Evolutionary conservation across 176 grass and related monocot species (phyloP), one percentile per base, ranked within the genome.

Genomic region (Phoenix dactylifera): DNA sequence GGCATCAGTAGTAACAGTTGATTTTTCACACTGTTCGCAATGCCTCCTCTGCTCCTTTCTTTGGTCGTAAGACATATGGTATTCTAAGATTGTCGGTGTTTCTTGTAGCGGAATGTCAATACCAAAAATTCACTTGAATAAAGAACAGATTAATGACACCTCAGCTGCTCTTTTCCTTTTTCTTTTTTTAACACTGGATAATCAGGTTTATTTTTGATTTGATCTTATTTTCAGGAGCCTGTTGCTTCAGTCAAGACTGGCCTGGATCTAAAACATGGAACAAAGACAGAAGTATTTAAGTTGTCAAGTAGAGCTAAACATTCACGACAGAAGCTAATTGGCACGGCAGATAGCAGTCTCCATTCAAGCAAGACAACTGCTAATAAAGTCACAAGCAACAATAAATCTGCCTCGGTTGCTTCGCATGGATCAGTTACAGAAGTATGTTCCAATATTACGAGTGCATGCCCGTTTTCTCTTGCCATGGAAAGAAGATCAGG

Each of bases 401-500:
- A 58, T 64, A 83, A 56, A 71, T 62, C 68, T 63, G 75, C 55
- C 24, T 82, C 75, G 23, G 72, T 71, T 58, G 44, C 24, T 22
- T 63, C 55, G 5, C 72, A 55, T 51, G 51, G 35, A 44, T 51
- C 70, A 2, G 66, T 73, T 69, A 26, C 49, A 77, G 60, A 89
- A 68, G 19, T 62, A 62, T 64, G 39, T 19, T 24, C 29, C 12
- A 74, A 63, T 79, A 4, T 59, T 54, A 57, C 49, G 5, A 49
- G 60, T 26, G 58, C 66, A 52, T 48, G 32, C 24, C 72, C 72
- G 1, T 78, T 83, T 16, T 63, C 70, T 48, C 70, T 73, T 74
- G 68, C 76, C 61, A 77, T 76, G 78, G 79, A 90, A 54, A 76
- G 69, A 55, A 73, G 18, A 0, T 15, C 72, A 74, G 9, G 24